A percentile compares a stretch with the other conserved stretches of the same genome.
Conservation (phyloP, 306 rosid species). For the Boehmeria nivea region DNA sequence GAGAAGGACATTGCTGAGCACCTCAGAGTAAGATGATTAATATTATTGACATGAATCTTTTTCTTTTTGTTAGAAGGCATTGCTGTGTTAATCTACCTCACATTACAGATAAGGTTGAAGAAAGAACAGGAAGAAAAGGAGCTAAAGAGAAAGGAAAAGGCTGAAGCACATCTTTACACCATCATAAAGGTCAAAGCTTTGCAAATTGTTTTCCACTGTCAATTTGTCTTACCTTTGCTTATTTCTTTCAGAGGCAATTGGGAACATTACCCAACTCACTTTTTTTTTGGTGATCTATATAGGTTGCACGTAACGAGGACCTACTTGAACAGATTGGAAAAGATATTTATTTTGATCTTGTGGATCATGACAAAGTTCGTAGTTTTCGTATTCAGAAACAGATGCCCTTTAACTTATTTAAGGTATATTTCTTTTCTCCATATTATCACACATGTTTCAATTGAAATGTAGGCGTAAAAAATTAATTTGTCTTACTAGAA, state of each 20-base stretch:
- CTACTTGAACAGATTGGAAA: constrained; percentile 77
- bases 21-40: constrained; percentile 63
- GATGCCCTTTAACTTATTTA: constrained; percentile 59
- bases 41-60: constrained; percentile 1
- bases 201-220: neutral
- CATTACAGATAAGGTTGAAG: constrained; percentile 76
- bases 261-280: neutral
- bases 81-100: neutral
- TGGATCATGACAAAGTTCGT: constrained; percentile 92
- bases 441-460: too few relatives aligned
- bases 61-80: neutral
- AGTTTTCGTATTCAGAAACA: constrained; percentile 92
- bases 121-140: constrained; percentile 95
- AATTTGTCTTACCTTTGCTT: neutral
- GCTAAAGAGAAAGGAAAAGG: constrained; percentile 88
- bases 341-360: constrained; percentile 86
- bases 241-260: neutral
- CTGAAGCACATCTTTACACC: constrained; percentile 94
- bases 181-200: constrained; percentile 66
- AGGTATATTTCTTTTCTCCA: constrained; percentile 39
- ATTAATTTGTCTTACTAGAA: neutral
- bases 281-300: neutral
- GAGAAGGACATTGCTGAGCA: constrained; percentile 99
- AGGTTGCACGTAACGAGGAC: constrained; percentile 87
- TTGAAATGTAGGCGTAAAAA: too few relatives aligned